Conservation (phyloP, 345 rosid species). For the Euphorbia tirucalli region DNA sequence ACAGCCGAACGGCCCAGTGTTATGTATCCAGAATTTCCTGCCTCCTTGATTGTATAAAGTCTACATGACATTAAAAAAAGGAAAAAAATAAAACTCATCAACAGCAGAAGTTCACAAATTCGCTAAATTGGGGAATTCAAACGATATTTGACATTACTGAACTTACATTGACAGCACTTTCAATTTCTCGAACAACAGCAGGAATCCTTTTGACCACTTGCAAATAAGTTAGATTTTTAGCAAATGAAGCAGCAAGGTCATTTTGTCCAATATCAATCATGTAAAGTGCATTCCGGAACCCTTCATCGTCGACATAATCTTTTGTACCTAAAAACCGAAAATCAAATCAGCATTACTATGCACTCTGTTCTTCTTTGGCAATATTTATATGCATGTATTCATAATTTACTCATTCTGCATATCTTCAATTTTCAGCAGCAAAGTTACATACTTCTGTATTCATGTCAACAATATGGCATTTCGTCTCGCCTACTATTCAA, state of each 20-base stretch:
- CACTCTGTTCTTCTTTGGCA: no score
- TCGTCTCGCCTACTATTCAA: no score
- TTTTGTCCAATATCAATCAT: constrained; percentile 86
- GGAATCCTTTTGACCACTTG: constrained; percentile 55
- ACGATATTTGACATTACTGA: no score
- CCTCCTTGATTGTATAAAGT: constrained; percentile 60
- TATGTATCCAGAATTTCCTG: constrained; percentile 84
- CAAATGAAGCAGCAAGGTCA: constrained; percentile 70
- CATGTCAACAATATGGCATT: no score
- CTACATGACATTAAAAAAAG: constrained; percentile 21
- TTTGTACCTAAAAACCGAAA: constrained; percentile 46
- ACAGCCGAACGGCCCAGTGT: constrained; percentile 90
- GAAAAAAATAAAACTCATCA: no score
- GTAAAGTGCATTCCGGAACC: constrained; percentile 67
- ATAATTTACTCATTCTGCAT: no score
- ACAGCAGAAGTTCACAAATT: no score
- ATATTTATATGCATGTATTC: no score
- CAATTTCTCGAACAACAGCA: constrained; percentile 49
- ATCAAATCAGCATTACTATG: background rate
- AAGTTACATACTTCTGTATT: no score
- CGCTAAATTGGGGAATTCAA: no score
- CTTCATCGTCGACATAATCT: constrained; percentile 38
- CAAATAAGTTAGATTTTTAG: constrained; percentile 50
- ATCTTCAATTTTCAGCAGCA: no score
- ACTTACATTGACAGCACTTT: constrained; percentile 57